Evolutionary conservation across 176 grass and related monocot genomes (phyloP).

Genomic region (Musa troglodytarum): DNA sequence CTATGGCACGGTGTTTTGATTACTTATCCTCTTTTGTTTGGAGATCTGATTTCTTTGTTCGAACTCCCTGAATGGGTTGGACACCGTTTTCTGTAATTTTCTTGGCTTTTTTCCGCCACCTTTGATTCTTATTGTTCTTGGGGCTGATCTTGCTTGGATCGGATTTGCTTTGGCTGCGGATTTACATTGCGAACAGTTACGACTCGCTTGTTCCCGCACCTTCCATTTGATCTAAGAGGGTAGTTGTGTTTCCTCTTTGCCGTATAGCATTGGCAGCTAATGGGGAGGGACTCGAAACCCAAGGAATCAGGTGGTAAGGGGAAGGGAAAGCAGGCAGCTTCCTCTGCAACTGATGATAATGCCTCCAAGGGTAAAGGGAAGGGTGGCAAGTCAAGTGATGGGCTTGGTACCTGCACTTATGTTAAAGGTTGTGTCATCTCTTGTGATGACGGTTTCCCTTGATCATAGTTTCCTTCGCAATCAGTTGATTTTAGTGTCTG

Average conservation of each 20-base stretch:
- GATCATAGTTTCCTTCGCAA: too few relatives aligned
- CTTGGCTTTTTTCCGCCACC: neutral
- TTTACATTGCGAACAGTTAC: neutral
- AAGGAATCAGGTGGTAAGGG: slow-evolving; percentile 76
- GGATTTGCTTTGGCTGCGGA: neutral
- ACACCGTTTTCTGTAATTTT: neutral
- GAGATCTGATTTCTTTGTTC: too few relatives aligned
- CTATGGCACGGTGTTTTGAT: too few relatives aligned
- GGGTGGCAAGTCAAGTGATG: slow-evolving; percentile 70
- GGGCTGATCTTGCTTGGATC: neutral
- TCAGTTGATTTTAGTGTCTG: too few relatives aligned
- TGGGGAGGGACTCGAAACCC: slow-evolving; percentile 80
- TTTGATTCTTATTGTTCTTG: neutral
- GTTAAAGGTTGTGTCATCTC: slow-evolving; percentile 57
- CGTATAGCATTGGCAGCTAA: slow-evolving; percentile 3
- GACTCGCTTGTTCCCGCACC: neutral
- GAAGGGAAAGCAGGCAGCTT: slow-evolving; percentile 53
- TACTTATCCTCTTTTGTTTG: too few relatives aligned
- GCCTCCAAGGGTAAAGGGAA: slow-evolving; percentile 68
- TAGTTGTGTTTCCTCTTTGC: neutral
- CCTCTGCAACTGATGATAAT: slow-evolving; percentile 38
- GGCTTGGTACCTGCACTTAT: slow-evolving; percentile 87
- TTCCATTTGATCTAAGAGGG: neutral
- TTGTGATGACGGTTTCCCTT: neutral
- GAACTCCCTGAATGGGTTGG: too few relatives aligned